Conservation (phyloP, 202 grass and related monocot species). For the Eragrostis tef region DNA sequence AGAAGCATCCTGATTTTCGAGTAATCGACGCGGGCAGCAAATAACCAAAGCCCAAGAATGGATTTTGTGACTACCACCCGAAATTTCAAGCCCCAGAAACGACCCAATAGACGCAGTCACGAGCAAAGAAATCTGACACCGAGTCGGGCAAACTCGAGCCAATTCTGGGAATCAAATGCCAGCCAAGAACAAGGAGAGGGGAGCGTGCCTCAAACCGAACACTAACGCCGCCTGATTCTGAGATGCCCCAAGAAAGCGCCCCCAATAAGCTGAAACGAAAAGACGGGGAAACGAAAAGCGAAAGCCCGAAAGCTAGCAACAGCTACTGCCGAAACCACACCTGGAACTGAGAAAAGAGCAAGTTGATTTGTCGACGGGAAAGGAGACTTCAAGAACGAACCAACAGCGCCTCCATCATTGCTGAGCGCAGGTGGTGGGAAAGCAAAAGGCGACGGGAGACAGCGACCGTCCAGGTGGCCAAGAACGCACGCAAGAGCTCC, state of each 20-base stretch:
- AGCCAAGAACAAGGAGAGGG: conserved; percentile 15
- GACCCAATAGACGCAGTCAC: neutral
- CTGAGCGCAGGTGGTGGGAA: conserved; percentile 33
- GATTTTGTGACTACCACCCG: neutral
- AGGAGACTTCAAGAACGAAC: conserved; percentile 33
- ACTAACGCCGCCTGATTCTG: conserved; percentile 13
- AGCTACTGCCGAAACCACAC: conserved; percentile 39
- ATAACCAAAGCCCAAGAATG: neutral
- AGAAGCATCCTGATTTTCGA: conserved; percentile 37
- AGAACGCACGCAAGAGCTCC: conserved; percentile 33
- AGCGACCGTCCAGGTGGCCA: conserved; percentile 52
- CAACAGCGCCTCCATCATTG: conserved; percentile 32
- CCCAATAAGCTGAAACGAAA: neutral
- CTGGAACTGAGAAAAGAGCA: conserved; percentile 1
- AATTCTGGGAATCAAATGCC: conserved; percentile 11
- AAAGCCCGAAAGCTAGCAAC: neutral
- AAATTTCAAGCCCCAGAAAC: conserved; percentile 9
- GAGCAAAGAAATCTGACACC: conserved; percentile 10
- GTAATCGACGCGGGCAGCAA: neutral
- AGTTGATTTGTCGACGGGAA: conserved; percentile 33
- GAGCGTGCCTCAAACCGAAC: neutral
- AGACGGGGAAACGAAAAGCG: neutral
- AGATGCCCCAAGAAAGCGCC: neutral
- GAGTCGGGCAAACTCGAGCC: neutral
- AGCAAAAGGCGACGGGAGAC: conserved; percentile 32